A percentile compares a stretch with the other conserved stretches of the same genome.
Conservation (phyloP, 805 yeast species). For the Starmerella gropengiesseri region DNA sequence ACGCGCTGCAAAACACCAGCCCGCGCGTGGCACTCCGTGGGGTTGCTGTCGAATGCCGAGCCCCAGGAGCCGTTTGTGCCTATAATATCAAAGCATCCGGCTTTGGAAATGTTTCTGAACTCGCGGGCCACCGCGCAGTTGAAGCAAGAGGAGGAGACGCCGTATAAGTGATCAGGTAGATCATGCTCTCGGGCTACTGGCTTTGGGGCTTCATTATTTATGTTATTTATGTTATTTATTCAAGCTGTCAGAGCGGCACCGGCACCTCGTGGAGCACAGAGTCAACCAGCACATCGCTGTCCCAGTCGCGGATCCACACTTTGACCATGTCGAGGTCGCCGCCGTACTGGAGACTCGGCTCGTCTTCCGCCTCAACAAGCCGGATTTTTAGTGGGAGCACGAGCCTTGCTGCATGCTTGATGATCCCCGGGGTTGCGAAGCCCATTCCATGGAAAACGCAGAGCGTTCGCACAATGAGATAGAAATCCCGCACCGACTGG, state of each 20-base stretch:
- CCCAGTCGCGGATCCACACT: constrained; percentile 37
- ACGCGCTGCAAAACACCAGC: constrained; percentile 3
- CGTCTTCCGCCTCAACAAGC: constrained; percentile 35
- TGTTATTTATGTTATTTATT: not conserved
- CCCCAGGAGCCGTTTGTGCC: not conserved
- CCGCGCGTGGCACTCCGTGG: constrained; percentile 2
- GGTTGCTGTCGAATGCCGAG: not conserved
- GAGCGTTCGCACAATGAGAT: constrained; percentile 31
- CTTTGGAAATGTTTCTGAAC: not conserved
- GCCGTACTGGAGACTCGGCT: constrained; percentile 46
- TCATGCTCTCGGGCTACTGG: not conserved
- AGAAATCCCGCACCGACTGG: constrained; percentile 35
- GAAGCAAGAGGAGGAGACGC: too few species aligned
- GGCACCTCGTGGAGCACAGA: constrained; percentile 41
- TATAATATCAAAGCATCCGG: not conserved
- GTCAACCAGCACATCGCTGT: constrained; percentile 40
- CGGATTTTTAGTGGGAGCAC: constrained; percentile 40
- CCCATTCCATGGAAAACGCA: constrained; percentile 35
- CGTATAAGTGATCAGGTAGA: too few species aligned
- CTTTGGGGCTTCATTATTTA: not conserved
- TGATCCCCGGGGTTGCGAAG: constrained; percentile 45
- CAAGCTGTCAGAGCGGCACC: constrained; percentile 37
- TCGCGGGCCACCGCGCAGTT: not conserved
- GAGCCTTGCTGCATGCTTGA: constrained; percentile 40
- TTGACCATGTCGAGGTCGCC: constrained; percentile 38